Percentiles rank a stretch among this genome's conserved stretches.
phyloP scores from a whole-genome alignment of 176 grass and related monocot species.

The Stipa capillata region DNA sequence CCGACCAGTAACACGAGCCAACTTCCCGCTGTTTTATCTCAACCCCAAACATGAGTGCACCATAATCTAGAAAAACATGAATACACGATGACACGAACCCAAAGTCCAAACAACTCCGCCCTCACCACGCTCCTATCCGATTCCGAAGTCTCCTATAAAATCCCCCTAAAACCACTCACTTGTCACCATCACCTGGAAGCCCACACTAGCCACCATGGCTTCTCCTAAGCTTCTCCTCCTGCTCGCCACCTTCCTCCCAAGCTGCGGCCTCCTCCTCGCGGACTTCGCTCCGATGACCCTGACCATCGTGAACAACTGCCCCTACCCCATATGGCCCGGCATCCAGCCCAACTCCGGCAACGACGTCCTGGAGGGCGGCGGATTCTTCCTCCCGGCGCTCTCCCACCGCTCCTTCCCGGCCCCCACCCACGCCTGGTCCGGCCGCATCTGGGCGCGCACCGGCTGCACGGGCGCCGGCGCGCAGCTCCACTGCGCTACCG shows the following conservation, averaged over 20 bases:
- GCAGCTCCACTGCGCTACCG: conserved; percentile 56
- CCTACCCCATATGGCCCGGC: conserved; percentile 73
- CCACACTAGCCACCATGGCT: conserved; percentile 56
- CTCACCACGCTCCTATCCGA: not conserved
- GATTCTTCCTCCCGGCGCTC: conserved; percentile 58
- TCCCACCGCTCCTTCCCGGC: conserved; percentile 64
- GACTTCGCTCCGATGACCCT: conserved; percentile 67
- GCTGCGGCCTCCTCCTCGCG: conserved; percentile 12
- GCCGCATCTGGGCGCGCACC: conserved; percentile 83
- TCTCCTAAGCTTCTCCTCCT: conserved; percentile 30
- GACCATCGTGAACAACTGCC: conserved; percentile 89
- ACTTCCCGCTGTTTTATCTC: not conserved
- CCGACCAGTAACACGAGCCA: not conserved
- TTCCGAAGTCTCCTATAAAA: conserved; percentile 27
- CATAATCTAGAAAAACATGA: no score
- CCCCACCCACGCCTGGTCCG: conserved; percentile 58
- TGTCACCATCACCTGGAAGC: not conserved
- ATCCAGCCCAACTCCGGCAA: conserved; percentile 78
- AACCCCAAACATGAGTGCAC: no score
- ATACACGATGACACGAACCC: not conserved
- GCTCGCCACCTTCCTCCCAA: conserved; percentile 26
- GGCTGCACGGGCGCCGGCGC: conserved; percentile 34
- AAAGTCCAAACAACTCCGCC: no score
- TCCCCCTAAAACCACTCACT: not conserved
- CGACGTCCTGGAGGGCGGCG: conserved; percentile 67